These are phyloP conservation scores for Sordariomycetes sp. DNA, from an alignment of 2,329 filamentous ascomycete species.

Conservation along the genomic window DNA sequence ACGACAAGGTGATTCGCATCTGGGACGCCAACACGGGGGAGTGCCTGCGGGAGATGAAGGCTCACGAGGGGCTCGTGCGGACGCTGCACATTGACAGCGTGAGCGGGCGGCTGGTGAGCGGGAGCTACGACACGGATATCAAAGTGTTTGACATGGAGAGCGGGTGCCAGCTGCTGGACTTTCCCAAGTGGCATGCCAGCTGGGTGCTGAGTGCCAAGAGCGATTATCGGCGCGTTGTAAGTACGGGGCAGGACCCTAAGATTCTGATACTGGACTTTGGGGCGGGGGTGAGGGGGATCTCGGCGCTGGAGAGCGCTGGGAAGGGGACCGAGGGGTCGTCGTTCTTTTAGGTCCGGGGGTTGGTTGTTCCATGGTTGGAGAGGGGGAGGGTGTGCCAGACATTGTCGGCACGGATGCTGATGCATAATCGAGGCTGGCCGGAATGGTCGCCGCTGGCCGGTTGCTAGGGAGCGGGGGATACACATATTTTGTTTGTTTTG, in stretches of 20 bases:
- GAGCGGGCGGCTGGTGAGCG: constrained; percentile 76
- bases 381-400: neutral
- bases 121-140: constrained; percentile 89
- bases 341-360: neutral
- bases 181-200: constrained; percentile 89
- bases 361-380: neutral
- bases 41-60: constrained; percentile 65
- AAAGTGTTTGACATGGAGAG: constrained; percentile 85
- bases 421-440: neutral
- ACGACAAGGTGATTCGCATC: constrained; percentile 89
- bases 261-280: constrained; percentile 92
- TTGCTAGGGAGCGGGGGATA: neutral
- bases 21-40: constrained; percentile 89
- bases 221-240: constrained; percentile 88
- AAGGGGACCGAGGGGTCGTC: neutral
- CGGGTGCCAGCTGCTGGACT: constrained; percentile 65
- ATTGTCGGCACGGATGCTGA: neutral
- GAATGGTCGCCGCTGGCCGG: neutral
- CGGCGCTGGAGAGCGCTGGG: constrained; percentile 34
- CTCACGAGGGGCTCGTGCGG: constrained; percentile 76
- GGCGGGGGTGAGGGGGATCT: constrained; percentile 41
- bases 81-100: constrained; percentile 82
- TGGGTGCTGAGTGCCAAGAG: constrained; percentile 96
- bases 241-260: constrained; percentile 86
- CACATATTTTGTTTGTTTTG: neutral